These are phyloP conservation scores for Rosa chinensis DNA, from an alignment of 306 rosid species.

Conservation along the genomic window DNA sequence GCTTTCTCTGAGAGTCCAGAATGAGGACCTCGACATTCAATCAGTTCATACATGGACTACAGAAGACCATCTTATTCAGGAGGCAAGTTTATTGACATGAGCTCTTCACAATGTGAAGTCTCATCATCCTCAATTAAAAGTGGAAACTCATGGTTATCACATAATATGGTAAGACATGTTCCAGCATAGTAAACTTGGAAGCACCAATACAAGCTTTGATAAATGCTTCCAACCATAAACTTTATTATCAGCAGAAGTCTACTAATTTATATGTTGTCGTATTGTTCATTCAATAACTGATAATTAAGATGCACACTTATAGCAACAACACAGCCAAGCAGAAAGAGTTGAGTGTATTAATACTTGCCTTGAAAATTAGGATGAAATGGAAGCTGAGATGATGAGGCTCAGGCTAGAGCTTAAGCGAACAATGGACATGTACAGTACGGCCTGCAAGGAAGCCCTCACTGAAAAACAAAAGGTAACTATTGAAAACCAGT, in stretches of 20 bases:
- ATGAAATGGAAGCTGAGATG: conserved; percentile 88
- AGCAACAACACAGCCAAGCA: neutral
- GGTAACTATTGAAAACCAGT: conserved; percentile 30
- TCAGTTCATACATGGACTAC: conserved; percentile 46
- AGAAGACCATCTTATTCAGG: conserved; percentile 45
- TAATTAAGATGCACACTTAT: neutral
- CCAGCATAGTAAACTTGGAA: neutral
- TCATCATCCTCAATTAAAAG: conserved; percentile 49
- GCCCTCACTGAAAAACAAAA: conserved; percentile 64
- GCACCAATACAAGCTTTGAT: neutral
- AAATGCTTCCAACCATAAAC: neutral
- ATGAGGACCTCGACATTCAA: conserved; percentile 40
- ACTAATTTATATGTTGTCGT: no score
- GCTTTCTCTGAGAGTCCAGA: conserved; percentile 40
- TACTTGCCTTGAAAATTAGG: conserved; percentile 39
- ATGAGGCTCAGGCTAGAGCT: conserved; percentile 72
- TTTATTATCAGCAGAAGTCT: neutral
- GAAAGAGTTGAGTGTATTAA: neutral
- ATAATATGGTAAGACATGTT: conserved; percentile 33
- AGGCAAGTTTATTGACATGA: conserved; percentile 42
- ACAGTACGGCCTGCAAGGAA: conserved; percentile 79
- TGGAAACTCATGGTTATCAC: conserved; percentile 25
- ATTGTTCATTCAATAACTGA: no score
- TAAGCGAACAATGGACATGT: conserved; percentile 84
- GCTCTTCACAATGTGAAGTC: conserved; percentile 24